Evolutionary conservation across 495 filamentous ascomycete genomes (phyloP), one percentile per base, ranked within the genome.

Genomic region (Venustampulla echinocandica): DNA sequence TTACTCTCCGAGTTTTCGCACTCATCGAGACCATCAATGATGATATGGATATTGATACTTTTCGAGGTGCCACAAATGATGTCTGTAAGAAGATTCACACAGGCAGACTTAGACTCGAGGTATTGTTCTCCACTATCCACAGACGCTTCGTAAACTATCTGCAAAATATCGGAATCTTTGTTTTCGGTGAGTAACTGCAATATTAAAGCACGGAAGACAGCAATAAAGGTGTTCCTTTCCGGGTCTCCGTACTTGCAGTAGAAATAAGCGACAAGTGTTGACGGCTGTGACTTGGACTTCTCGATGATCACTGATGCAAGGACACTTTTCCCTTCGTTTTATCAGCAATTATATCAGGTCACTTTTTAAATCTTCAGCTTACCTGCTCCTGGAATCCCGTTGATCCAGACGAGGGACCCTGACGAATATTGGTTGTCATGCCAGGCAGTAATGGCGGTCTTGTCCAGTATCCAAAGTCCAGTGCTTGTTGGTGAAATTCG

Each of bases 11-110:
- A n/a, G 1, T 37, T 3, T 7, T 61, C 53, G 34, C 67, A 70
- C 42, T 74, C 70, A 38, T 74, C 70, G 3, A 73, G 24, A 0
- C 67, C 70, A 44, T 74, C 70, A 42, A 73, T 64, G 11, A 71
- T 50, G 15, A 74, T 30, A 30, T 30, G n/a, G 27, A 30, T n/a
- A 7, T 7, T 60, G 44, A 60, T 63, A 1, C 61, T 44, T 4
- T 54, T 43, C 23, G 50, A 50, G 10, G 56, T 51, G 34, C 50
- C 46, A 18, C 56, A 42, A 28, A 62, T 56, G 21, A 61, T 54
- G 3, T 52, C 41, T 14, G 60, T 46, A 4, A 70, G 49, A 13
- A 72, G 58, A 0, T 60, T 43, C 35, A 53, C 55, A 20, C 60
- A 53, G 4, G 53, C 38, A 19, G 35, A 24, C 3, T 44, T 39